Evolutionary conservation across 2,329 filamentous ascomycete species (phyloP), one percentile per base, ranked within the genome.

Genomic region (Penicillium occitanis): DNA sequence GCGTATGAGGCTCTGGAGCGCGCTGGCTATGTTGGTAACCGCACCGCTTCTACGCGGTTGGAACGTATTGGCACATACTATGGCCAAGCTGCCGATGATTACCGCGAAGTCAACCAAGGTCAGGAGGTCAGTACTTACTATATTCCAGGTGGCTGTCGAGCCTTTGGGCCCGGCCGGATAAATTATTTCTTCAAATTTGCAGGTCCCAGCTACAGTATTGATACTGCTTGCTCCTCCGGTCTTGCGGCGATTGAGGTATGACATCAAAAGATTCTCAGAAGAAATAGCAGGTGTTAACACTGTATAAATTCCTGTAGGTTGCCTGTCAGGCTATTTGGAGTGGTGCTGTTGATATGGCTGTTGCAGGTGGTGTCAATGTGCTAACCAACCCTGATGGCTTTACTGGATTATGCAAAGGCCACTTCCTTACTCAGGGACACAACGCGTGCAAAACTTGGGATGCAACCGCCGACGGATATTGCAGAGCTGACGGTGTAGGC

Each of bases 1-100:
- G 90, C 90, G 0, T 94, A 92, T 71, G 91, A 94, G 73, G 91
- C 91, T 0, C 82, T 95, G 58, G 91, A 95, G 75, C 91, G 91
- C 87, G 88, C 89, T 37, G 91, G 91, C 1, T 91, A 91, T 72
- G 88, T 92, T 5, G 88, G 89, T 0, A 90, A 91, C 76, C 83
- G 89, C 61, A 91, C 89, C 0, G 85, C 89, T 0, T 90, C 88
- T 0, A 91, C 88, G 1, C 85, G 86, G 72, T 79, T 85, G 13
- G 81, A 87, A 74, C 82, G 87, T 2, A 87, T 92, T 60, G 90
- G 90, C 37, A 90, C 88, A 0, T 92, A 90, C 74, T 92, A 91
- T 71, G 90, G 90, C 61, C 88, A 90, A 73, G 90, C 90, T 0
- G 90, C 88, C 59, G 89, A 92, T 68, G 90, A 93, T 73, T 93